Base-by-base conservation (phyloP, 176 grass and related monocot genomes). In the Eleusine indica region DNA sequence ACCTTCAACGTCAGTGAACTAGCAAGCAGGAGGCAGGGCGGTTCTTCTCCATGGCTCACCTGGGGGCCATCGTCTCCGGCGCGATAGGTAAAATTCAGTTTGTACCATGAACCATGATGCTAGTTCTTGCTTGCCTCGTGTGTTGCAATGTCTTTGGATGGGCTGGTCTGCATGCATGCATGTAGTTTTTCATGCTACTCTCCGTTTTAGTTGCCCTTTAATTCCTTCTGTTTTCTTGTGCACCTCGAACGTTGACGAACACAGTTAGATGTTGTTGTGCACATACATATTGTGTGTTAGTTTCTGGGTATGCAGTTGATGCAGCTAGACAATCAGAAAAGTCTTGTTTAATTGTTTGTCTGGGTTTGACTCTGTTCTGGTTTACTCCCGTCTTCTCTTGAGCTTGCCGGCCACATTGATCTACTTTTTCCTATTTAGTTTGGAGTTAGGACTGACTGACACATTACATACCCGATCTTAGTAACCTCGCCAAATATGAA, bases 41-140 rank as follows among this genome's bases (percentile, higher is more conserved):
- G 87, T 22, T 81, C 74, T 61, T 86, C 19, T 72, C 68, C 73
- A 82, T 90, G 79, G 68, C 74, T 61, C 79, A 90, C 88, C 88
- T 72, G 69, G 80, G 68, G 35, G 9, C 64, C 80, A 68, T 53
- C 89, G 18, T 83, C 69, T 79, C 75, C 75, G 89, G 89, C 71
- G 9, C 87, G 12, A 75, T 76, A 87, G 84, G 84, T 61, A 61
- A 47, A 9, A 25, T n/a, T 58, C 54, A 58, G 54, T 21, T 58
- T 73, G 44, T 6, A 47, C 9, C 44, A 47, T 47, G 44, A 35
- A 35, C 32, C 2, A 47, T 47, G 44, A 47, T 47, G 9, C 44
- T 47, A 10, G 18, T 67, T 46, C 17, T 15, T 30, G 32, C 17
- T 15, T 30, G 32, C 32, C 18, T 54, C 54, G 54, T 30, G 30